Percentiles rank a stretch among this genome's conserved stretches.
Conservation (phyloP, 805 yeast species). For the Diddensiella santjacobensis region DNA sequence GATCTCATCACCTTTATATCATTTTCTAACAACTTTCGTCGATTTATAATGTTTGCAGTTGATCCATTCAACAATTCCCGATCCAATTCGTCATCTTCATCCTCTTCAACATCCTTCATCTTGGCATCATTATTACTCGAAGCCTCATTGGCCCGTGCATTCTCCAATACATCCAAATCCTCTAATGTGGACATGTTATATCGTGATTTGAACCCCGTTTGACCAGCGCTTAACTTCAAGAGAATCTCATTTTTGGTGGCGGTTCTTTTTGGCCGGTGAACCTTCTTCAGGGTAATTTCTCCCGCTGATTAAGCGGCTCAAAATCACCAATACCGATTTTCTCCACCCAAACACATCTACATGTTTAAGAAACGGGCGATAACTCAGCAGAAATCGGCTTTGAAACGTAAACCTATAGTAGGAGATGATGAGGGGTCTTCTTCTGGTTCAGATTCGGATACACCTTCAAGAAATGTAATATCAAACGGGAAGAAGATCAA, state of each 20-base stretch:
- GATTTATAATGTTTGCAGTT: slow-evolving; percentile 76
- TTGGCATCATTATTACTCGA: slow-evolving; percentile 27
- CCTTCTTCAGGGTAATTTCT: too few relatives aligned
- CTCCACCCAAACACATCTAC: background rate
- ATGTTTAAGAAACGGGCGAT: background rate
- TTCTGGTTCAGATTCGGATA: too few relatives aligned
- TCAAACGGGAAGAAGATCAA: slow-evolving; percentile 2
- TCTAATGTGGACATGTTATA: slow-evolving; percentile 72
- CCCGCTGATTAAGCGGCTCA: background rate
- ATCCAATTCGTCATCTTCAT: slow-evolving; percentile 59
- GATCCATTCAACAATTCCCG: slow-evolving; percentile 76
- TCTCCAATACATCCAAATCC: slow-evolving; percentile 58
- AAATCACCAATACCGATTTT: too few relatives aligned
- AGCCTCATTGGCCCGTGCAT: slow-evolving; percentile 23
- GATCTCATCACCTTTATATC: slow-evolving; percentile 94
- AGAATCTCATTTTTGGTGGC: too few relatives aligned
- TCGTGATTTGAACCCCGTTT: too few relatives aligned
- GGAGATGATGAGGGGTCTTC: too few relatives aligned
- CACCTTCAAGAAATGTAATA: too few relatives aligned
- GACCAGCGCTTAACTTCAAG: too few relatives aligned
- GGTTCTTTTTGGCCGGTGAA: too few relatives aligned
- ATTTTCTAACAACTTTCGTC: slow-evolving; percentile 85
- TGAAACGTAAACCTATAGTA: background rate
- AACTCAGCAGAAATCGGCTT: background rate
- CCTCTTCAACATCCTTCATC: slow-evolving; percentile 41